These are phyloP conservation scores for Barbarea vulgaris DNA, from an alignment of 345 rosid species.

Conservation along the genomic window DNA sequence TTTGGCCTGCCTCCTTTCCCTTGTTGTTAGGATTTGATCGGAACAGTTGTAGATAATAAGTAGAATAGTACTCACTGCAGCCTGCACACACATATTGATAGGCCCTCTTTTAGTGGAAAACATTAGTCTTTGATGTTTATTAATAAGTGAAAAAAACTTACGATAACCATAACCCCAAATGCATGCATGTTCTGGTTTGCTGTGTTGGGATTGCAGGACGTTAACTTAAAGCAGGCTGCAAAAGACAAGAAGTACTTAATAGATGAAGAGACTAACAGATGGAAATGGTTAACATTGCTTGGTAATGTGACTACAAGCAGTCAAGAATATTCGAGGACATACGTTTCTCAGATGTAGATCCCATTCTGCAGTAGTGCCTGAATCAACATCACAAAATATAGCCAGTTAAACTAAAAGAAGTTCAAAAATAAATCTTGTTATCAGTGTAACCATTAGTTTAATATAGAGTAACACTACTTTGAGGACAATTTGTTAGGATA, in stretches of 20 bases:
- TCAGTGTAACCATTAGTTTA: not conserved
- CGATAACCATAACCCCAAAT: constrained; percentile 83
- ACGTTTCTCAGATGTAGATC: constrained; percentile 80
- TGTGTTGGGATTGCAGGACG: constrained; percentile 66
- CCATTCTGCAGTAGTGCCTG: constrained; percentile 86
- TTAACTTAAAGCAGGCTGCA: constrained; percentile 85
- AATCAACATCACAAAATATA: constrained; percentile 24
- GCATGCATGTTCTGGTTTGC: constrained; percentile 79
- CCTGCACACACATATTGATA: constrained; percentile 53
- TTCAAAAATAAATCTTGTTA: not conserved
- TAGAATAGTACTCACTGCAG: constrained; percentile 65
- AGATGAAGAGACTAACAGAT: constrained; percentile 22
- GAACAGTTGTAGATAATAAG: constrained; percentile 88
- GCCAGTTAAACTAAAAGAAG: not conserved
- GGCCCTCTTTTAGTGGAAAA: not conserved
- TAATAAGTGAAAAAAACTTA: constrained; percentile 44
- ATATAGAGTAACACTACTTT: not conserved
- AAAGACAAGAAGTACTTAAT: constrained; percentile 28
- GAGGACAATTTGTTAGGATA: not conserved
- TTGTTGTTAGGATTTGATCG: constrained; percentile 75
- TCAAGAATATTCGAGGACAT: constrained; percentile 28
- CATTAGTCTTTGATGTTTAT: not conserved
- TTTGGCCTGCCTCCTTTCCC: constrained; percentile 77
- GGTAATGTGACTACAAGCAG: not conserved
- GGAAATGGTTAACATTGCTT: constrained; percentile 4